Base-by-base conservation (phyloP, 352 stramenopile species). In the Blastocystis sp. region DNA sequence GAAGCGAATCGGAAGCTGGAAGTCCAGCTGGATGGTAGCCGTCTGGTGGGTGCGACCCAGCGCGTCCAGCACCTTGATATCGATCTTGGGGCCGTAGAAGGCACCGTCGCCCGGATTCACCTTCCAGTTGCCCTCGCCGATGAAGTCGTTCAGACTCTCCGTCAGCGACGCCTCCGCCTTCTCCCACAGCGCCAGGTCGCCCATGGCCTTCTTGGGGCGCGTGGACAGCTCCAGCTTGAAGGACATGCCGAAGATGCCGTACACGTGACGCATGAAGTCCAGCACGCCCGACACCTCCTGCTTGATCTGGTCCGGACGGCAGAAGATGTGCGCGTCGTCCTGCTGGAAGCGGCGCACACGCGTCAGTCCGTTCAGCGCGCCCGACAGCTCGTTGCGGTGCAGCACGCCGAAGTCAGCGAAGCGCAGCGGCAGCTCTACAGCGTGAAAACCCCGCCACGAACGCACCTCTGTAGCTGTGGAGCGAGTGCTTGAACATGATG, bases 71-170 rank as follows among this genome's bases (percentile, higher is more conserved):
- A 98, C 95, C 94, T 98, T 98, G 91, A 99, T 98, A 93, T 99
- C 97, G 92, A 99, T 98, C 93, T 99, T 99, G 16, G 97, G 97
- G 37, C 97, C 97, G 93, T 99, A 99, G 92, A 99, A 99, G 55
- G 97, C 97, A 90, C 97, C 97, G 91, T 99, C 97, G 62, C 96
- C 97, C 21, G 96, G 95, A 91, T 99, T 98, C 63, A 98, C 94
- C 71, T 94, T 94, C 97, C 97, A 99, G 76, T 97, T 96, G 74
- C 96, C 96, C 69, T 95, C 94, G 26, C 96, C 96, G 62, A 93
- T 93, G 92, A 98, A 98, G 74, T 95, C 93, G 91, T 99, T 94
- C 90, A 99, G 94, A 16, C 96, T 96, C 90, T 94, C 92, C 21
- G 93, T 93, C 37, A 99, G 92, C 9, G 92, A 90, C 0, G 90